Evolutionary conservation across 2,329 filamentous ascomycete genomes (phyloP).

Genomic region (Ceratocystis alfenasii): DNA sequence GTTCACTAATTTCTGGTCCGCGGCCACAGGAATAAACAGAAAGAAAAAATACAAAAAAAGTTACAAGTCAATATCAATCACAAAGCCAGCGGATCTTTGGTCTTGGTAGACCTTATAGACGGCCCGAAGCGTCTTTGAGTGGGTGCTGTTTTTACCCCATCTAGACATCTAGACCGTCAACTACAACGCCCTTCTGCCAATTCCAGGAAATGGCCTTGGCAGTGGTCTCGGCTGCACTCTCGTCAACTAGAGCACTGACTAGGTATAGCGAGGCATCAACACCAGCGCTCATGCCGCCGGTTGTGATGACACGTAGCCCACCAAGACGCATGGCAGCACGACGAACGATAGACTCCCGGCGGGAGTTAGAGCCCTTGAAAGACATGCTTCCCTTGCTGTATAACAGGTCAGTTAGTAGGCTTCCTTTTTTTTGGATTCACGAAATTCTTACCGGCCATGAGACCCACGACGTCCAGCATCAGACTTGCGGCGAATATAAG

Average conservation of each 20-base stretch:
- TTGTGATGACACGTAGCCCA: slow-evolving; percentile 62
- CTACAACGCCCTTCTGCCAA: slow-evolving; percentile 76
- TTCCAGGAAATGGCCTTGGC: slow-evolving; percentile 66
- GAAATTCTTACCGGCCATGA: slow-evolving; percentile 43
- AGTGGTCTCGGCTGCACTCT: slow-evolving; percentile 64
- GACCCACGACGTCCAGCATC: slow-evolving; percentile 48
- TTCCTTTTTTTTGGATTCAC: background rate
- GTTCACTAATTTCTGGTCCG: background rate
- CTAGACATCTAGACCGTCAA: slow-evolving; percentile 75
- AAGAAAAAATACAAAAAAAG: background rate
- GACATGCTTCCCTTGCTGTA: slow-evolving; percentile 71
- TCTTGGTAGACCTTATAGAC: too few species aligned
- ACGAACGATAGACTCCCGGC: slow-evolving; percentile 69
- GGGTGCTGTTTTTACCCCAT: slow-evolving; percentile 14
- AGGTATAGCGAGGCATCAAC: slow-evolving; percentile 77
- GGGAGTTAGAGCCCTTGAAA: slow-evolving; percentile 59
- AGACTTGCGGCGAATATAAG: slow-evolving; percentile 66
- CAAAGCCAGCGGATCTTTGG: background rate
- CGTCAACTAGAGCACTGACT: slow-evolving; percentile 68
- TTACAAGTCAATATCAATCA: background rate
- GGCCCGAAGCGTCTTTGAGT: background rate
- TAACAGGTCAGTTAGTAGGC: slow-evolving; percentile 18
- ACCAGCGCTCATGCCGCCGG: slow-evolving; percentile 65
- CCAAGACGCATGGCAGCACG: slow-evolving; percentile 63
- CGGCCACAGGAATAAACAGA: slow-evolving; percentile 1